These are phyloP conservation scores for Otatea glauca DNA, from an alignment of 176 grass and related monocot species.

Conservation along the genomic window DNA sequence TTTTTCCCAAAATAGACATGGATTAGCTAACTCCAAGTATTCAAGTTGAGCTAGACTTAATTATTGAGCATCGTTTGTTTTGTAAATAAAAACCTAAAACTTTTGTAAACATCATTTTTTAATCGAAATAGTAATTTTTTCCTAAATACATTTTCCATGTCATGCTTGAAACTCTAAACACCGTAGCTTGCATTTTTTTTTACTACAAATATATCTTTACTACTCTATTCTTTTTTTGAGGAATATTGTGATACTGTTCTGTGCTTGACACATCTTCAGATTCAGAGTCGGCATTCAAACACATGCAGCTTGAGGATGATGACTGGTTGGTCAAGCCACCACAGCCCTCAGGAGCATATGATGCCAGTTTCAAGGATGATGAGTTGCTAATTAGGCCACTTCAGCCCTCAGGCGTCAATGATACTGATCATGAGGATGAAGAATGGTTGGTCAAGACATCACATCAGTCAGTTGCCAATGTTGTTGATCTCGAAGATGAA, in stretches of 20 bases:
- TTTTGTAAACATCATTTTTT: neutral
- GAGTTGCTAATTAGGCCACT: constrained; percentile 47
- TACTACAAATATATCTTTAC: neutral
- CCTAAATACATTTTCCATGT: neutral
- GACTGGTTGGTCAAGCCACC: constrained; percentile 57
- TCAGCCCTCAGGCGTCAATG: constrained; percentile 16
- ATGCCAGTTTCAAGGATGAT: constrained; percentile 29
- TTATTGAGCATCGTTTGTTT: neutral
- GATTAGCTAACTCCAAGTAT: neutral
- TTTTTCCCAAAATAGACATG: neutral
- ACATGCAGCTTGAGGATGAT: constrained; percentile 52
- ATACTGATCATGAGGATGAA: constrained; percentile 31
- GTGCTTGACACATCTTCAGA: constrained; percentile 39
- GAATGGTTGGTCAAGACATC: constrained; percentile 50
- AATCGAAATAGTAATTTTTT: neutral
- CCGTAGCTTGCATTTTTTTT: neutral
- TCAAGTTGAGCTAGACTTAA: neutral
- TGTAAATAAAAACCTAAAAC: neutral
- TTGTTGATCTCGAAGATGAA: constrained; percentile 42
- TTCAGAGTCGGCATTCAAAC: constrained; percentile 41
- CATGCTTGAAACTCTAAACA: constrained; percentile 10
- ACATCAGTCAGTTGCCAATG: constrained; percentile 25
- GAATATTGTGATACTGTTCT: constrained; percentile 9
- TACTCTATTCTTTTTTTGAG: neutral
- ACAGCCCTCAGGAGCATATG: constrained; percentile 1